These are phyloP conservation scores for Cytauxzoon felis DNA, from an alignment of 169 alveolate genomes.

Conservation along the genomic window DNA sequence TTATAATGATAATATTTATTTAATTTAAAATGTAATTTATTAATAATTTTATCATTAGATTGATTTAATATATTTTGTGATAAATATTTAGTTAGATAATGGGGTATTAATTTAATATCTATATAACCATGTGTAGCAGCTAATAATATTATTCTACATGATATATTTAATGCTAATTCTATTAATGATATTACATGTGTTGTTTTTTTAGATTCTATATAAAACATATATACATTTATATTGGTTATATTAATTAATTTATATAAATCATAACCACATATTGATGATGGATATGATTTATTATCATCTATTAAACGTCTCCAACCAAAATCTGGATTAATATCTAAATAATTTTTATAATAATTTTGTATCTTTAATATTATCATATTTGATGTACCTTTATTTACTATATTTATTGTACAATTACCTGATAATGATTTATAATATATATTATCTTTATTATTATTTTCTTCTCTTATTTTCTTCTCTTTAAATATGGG, in stretches of 20 bases:
- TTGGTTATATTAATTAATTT: no score
- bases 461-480: no score
- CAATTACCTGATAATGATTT: no score
- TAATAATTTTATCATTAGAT: neutral
- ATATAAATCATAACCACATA: no score
- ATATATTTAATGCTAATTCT: slow-evolving; percentile 46
- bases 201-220: slow-evolving; percentile 39
- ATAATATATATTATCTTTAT: no score
- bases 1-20: slow-evolving; percentile 15
- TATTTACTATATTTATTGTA: slow-evolving; percentile 46
- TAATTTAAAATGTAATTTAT: neutral
- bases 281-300: slow-evolving; percentile 5
- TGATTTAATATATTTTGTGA: neutral
- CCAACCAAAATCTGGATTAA: slow-evolving; percentile 64
- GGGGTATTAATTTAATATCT: slow-evolving; percentile 17
- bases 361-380: slow-evolving; percentile 43
- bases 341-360: slow-evolving; percentile 44
- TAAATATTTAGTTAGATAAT: slow-evolving; percentile 5
- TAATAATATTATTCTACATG: slow-evolving; percentile 49
- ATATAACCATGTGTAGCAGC: slow-evolving; percentile 43
- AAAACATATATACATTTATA: slow-evolving; percentile 42
- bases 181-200: slow-evolving; percentile 29
- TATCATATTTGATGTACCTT: slow-evolving; percentile 37
- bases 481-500: no score
- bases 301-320: slow-evolving; percentile 49